Evolutionary conservation across 2,329 filamentous ascomycete genomes (phyloP), one percentile per base, ranked within the genome.

Genomic region (Xylariaceae sp.): DNA sequence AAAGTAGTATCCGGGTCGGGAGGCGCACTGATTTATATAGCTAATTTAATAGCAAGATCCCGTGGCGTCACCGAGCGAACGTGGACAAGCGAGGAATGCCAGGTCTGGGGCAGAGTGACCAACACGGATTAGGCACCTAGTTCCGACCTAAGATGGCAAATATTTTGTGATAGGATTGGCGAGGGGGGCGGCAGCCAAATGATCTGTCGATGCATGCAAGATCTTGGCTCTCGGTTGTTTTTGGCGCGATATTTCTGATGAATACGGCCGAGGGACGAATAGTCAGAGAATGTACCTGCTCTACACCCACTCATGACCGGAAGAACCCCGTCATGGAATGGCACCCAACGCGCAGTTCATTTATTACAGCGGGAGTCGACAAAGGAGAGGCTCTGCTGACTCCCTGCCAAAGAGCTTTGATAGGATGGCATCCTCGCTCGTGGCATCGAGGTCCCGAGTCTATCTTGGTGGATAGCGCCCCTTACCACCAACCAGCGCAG

Each of bases 1-100:
- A 53, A 53, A 59, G 51, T 53, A 13, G 37, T 51, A 62, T 60
- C 59, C 53, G 42, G 45, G 58, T 55, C 58, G 66, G 64, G 67
- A 51, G 53, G 55, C 61, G 56, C 15, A 59, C 56, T 61, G 56
- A 54, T 56, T 66, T 69, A 69, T 70, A 71, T 70, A 71, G 59
- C 58, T 54, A 55, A 60, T 58, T 52, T 39, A 55, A 47, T 48
- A 57, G 61, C 58, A 47, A 44, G 53, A 57, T 55, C 60, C 60
- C 57, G 53, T 62, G 60, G 51, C 51, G 49, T 51, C 54, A 49
- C 54, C 58, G 53, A 47, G 53, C 39, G 51, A 57, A 55, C 30
- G 44, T 60, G 58, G 37, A 42, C 37, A 42, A 13, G 52, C 57
- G 59, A 18, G 30, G 49, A 55, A 55, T 53, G 49, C 44, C 53